Evolutionary conservation across 2,329 filamentous ascomycete genomes (phyloP).

Genomic region (Pseudopyricularia javanii): DNA sequence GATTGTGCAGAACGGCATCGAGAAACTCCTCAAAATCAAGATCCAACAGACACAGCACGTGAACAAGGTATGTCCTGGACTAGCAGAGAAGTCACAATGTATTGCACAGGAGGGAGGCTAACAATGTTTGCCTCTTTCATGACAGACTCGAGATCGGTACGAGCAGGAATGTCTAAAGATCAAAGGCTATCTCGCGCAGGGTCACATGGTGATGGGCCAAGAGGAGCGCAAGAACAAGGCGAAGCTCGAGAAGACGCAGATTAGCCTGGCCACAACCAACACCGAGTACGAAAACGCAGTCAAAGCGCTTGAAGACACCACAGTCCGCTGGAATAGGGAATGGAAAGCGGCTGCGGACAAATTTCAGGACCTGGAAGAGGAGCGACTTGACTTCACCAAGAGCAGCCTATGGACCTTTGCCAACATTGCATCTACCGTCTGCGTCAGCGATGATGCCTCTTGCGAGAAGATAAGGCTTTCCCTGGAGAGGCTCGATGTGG

Average conservation of each 20-base stretch:
- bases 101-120: neutral
- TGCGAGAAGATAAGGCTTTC: slow-evolving; percentile 94
- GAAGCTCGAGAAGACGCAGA: slow-evolving; percentile 96
- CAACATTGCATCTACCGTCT: slow-evolving; percentile 93
- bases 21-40: slow-evolving; percentile 89
- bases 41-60: slow-evolving; percentile 80
- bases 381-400: slow-evolving; percentile 92
- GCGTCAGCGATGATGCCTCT: slow-evolving; percentile 90
- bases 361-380: slow-evolving; percentile 97
- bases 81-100: neutral
- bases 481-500: slow-evolving; percentile 84
- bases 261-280: slow-evolving; percentile 82
- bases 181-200: slow-evolving; percentile 95
- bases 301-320: slow-evolving; percentile 90
- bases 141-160: slow-evolving; percentile 75
- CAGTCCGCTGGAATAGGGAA: slow-evolving; percentile 89
- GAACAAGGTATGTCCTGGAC: slow-evolving; percentile 60
- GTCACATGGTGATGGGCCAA: slow-evolving; percentile 99
- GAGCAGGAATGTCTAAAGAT: slow-evolving; percentile 98
- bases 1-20: slow-evolving; percentile 87
- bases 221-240: slow-evolving; percentile 98
- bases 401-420: slow-evolving; percentile 97
- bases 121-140: neutral
- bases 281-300: slow-evolving; percentile 88
- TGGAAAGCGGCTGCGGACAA: slow-evolving; percentile 98